Evolutionary conservation across 805 yeast genomes (phyloP), one percentile per base, ranked within the genome.

Genomic region (Kuraishia borneana): DNA sequence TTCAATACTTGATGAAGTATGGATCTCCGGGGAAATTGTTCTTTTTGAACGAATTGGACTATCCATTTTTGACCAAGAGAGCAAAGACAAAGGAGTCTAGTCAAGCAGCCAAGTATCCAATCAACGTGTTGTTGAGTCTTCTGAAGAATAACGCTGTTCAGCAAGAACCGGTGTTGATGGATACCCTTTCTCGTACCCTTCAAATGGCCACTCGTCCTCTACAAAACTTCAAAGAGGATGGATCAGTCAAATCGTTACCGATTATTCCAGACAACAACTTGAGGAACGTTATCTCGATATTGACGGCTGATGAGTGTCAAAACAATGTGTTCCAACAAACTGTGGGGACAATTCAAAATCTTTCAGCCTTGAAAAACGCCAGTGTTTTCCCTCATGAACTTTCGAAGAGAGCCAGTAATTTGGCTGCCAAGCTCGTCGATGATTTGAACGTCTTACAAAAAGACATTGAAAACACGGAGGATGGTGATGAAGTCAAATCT

Each of bases 291-390:
- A 78, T 83, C 12, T 66, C 74, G 17, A 74, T 83, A 21, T 62
- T 88, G 35, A 73, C 79, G 4, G 72, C 89, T 1, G 84, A 83
- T 47, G 94, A 88, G 36, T 85, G 96, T 49, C 76, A 88, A 23
- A 78, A 83, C 42, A 70, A 79, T 29, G 83, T 94, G 0, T 85
- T 88, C 59, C 85, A 85, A 46, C 83, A 87, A 50, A 76, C 88
- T 0, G 65, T 88, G 34, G 73, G 83, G 39, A 73, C 85, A 1
- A 82, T 88, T 77, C 88, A 80, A 43, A 78, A 82, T 47, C 53
- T 88, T 30, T 70, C 84, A 1, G 60, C 68, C 13, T 53, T 87
- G 16, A 66, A 70, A 2, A 69, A 70, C 37, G 79, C 85, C 3
- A 63, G 64, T 29, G 65, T 76, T 0, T 82, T 85, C 48, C 78